Base-by-base conservation (phyloP, 2,329 filamentous ascomycete species). In the Ustulina deusta region DNA sequence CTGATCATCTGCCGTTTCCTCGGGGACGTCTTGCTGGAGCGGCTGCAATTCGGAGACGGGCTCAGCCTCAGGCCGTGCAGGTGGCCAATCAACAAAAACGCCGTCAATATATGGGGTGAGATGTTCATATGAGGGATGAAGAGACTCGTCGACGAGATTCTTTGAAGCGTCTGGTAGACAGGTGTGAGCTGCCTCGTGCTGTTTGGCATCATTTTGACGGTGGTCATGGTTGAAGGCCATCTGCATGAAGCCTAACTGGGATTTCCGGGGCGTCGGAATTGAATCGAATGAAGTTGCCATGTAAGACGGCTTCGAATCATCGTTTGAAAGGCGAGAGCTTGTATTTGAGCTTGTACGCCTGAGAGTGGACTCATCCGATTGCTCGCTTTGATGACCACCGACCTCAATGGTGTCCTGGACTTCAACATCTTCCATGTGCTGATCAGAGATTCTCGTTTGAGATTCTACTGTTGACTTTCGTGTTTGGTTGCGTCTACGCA, bases 331-430 rank as follows among this genome's bases (percentile, higher is more conserved):
- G 34, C 72, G 67, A 22, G 75, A 74, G 52, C 72, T 76, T 9
- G 72, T 74, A 22, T 74, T 73, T 52, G 76, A 74, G 59, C 66
- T 75, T n/a, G 73, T 74, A 20, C 76, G 75, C 59, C 72, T 76
- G 15, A 79, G 78, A 7, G 77, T 76, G 17, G 74, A 76, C 17
- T 76, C 78, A 36, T 77, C 77, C 3, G 77, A 78, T 49, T 75
- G 72, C 22, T 75, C 73, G 55, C 78, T 78, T 22, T 78, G 79
- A 36, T 79, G 79, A 46, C 84, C 83, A 54, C 85, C 84, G 56
- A 88, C 86, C 72, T 88, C 83, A 67, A 88, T 88, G 15, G 85
- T 87, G 73, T 88, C 86, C 74, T 86, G 83, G 32, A 87, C 84
- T 49, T 86, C 83, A 32, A 83, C 83, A 66, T 84, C 81, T 58